phyloP scores from a whole-genome alignment of 306 rosid genomes.

The Lathyrus sativus region DNA sequence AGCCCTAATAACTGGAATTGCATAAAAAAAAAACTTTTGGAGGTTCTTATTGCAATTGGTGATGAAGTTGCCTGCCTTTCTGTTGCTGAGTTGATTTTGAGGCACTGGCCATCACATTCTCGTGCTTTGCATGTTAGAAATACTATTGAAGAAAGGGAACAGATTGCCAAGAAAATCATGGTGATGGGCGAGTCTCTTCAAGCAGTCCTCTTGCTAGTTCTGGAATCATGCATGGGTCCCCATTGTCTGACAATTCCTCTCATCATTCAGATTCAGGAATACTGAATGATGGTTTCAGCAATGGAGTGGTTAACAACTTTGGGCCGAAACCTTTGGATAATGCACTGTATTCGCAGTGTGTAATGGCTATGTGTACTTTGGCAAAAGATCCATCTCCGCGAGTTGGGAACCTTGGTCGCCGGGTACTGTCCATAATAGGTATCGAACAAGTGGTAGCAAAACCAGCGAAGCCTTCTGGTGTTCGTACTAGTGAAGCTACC shows the following conservation, averaged over 20 bases:
- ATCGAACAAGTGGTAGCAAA: constrained; percentile 90
- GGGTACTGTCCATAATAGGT: constrained; percentile 87
- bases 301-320: constrained; percentile 68
- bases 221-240: constrained; percentile 94
- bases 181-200: constrained; percentile 82
- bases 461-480: constrained; percentile 60
- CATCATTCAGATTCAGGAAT: constrained; percentile 97
- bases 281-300: constrained; percentile 78
- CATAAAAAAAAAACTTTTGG: no score
- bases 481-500: no score
- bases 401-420: constrained; percentile 85
- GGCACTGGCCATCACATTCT: no score
- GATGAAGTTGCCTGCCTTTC: no score
- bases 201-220: constrained; percentile 86
- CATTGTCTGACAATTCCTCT: constrained; percentile 85
- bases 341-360: constrained; percentile 79
- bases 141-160: no score
- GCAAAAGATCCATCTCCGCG: constrained; percentile 99
- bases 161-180: no score
- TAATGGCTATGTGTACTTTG: constrained; percentile 80
- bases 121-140: no score
- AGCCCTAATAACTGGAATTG: constrained; percentile 99
- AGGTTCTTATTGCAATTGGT: no score
- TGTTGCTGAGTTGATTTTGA: no score
- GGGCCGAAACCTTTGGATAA: constrained; percentile 70